Base-by-base conservation (phyloP, 179 eudicot genomes). In the Beta lomatogona region DNA sequence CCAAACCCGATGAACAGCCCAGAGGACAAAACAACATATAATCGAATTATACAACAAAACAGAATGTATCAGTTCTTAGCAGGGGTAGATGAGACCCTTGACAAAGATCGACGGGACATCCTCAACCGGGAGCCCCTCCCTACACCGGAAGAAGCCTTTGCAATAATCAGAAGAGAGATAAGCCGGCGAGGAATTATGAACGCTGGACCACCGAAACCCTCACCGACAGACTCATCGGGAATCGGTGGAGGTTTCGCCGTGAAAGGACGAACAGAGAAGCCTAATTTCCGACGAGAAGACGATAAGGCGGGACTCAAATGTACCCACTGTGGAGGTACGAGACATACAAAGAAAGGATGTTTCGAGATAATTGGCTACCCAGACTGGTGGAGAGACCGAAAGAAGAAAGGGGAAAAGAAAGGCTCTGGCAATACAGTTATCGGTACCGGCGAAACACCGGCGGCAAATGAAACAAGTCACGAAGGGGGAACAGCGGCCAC, bases 241-340 rank as follows among this genome's bases (percentile, higher is more conserved):
- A n/a, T 61, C 7, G 28, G 66, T 61, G 3, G 66, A 3, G 28
- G 66, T 18, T 10, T 18, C 22, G 66, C 28, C 25, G 28, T n/a
- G 28, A 61, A 10, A 61, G 66, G 25, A 61, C 22, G 66, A n/a
- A 19, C 66, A 61, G 22, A 61, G 0, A 61, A 11, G 28, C 22
- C 22, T 25, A 25, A 25, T 25, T 25, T 25, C 28, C 66, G 25
- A n/a, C 22, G 10, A 21, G 28, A 61, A n/a, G 66, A 61, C 4
- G 66, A 61, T 3, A 61, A 61, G 28, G 22, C 66, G 28, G 28
- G 28, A 19, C 66, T 61, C 28, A 19, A 10, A 4, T 61, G 66
- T 61, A 61, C 66, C 28, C 66, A 61, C 66, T 61, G 28, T 61
- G 66, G 66, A n/a, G 66, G 66, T n/a, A 61, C 28, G 28, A 61